These are phyloP conservation scores for Russula olivacea DNA, from an alignment of 768 basidiomycete species.

Conservation along the genomic window DNA sequence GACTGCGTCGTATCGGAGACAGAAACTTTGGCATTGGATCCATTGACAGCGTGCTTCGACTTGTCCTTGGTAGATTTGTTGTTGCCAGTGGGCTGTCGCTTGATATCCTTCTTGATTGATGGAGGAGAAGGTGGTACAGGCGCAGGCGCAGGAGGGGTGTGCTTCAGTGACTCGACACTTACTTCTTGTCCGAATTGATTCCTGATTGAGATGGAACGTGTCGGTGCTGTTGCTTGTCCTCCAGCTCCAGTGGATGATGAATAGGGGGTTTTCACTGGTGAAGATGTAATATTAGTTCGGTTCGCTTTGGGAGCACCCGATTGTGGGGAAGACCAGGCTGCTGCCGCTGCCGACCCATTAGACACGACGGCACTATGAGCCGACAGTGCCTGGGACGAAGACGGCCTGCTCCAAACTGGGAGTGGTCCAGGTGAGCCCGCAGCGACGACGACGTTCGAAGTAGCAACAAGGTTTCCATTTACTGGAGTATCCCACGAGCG, in stretches of 20 bases:
- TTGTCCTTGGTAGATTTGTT: slow-evolving; percentile 10
- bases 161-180: too few species aligned
- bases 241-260: not conserved
- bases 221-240: not conserved
- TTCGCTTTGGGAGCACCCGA: not conserved
- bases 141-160: too few species aligned
- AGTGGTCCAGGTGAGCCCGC: not conserved
- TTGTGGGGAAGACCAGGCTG: not conserved
- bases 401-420: not conserved
- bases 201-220: not conserved
- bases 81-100: not conserved
- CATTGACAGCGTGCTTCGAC: slow-evolving; percentile 12
- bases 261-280: not conserved
- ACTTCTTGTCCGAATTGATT: too few species aligned
- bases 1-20: not conserved
- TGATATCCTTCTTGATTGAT: too few species aligned
- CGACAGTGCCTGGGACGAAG: not conserved
- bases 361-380: not conserved
- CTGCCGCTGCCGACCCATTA: not conserved
- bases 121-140: too few species aligned
- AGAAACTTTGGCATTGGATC: not conserved
- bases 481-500: slow-evolving; percentile 54
- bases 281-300: not conserved
- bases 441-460: slow-evolving; percentile 3
- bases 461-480: not conserved